Percentiles rank a stretch among this genome's conserved stretches.
Evolutionary conservation across 805 yeast genomes (phyloP).

Genomic region (Kazachstania kunashirensis): DNA sequence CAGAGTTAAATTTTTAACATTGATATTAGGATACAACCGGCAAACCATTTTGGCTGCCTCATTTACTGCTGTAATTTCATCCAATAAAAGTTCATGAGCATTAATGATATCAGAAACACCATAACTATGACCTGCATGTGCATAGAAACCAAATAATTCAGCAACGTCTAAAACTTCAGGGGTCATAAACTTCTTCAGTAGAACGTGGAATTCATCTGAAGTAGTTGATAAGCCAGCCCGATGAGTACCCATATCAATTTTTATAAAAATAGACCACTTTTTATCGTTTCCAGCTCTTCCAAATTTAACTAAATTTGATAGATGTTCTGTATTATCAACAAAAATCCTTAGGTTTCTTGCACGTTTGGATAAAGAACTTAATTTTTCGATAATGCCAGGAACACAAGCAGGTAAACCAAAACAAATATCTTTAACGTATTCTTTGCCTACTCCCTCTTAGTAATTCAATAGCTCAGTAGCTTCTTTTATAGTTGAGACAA

Average conservation of each 20-base stretch:
- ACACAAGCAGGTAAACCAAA: conserved; percentile 52
- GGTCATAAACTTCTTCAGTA: conserved; percentile 29
- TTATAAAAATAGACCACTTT: conserved; percentile 56
- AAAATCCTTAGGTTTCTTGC: conserved; percentile 43
- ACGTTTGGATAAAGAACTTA: conserved; percentile 34
- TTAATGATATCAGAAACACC: conserved; percentile 35
- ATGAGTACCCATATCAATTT: conserved; percentile 61
- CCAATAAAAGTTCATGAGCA: conserved; percentile 41
- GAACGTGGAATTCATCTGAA: conserved; percentile 29
- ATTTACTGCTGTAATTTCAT: conserved; percentile 50
- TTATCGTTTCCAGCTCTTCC: conserved; percentile 13
- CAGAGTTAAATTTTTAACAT: conserved; percentile 35
- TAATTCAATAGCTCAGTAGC: conserved; percentile 41
- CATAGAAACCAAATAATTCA: conserved; percentile 56
- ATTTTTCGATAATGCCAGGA: conserved; percentile 38
- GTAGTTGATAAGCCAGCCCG: conserved; percentile 49
- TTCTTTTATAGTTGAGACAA: conserved; percentile 63
- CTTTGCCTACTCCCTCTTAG: conserved; percentile 21
- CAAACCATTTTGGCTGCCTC: conserved; percentile 36
- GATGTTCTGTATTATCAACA: conserved; percentile 52
- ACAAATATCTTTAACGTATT: conserved; percentile 37
- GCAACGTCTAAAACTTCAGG: conserved; percentile 28
- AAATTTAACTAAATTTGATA: conserved; percentile 38
- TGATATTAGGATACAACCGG: conserved; percentile 23
- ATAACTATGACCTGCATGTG: conserved; percentile 76